phyloP scores from a whole-genome alignment of 129 eudicot species.

The Daucus carota region DH1_v3.0 NC_030387.2:5005501-5006000 shows the following conservation, averaged over 20 bases:
- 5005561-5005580: background rate
- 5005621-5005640: constrained; percentile 47
- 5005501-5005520: background rate
- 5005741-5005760: constrained; percentile 88
- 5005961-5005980: background rate
- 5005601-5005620: background rate
- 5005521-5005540: background rate
- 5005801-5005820: constrained; percentile 9
- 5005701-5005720: constrained; percentile 77
- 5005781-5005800: constrained; percentile 99
- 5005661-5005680: constrained; percentile 60
- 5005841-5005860: background rate
- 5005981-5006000: background rate
- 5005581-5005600: background rate
- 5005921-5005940: background rate
- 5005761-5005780: constrained; percentile 89
- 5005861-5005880: background rate
- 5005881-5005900: background rate
- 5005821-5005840: background rate
- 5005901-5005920: background rate
- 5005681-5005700: constrained; percentile 60
- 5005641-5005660: constrained; percentile 84
- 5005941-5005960: background rate
- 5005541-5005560: background rate
- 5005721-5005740: constrained; percentile 89